Percentiles rank a stretch among this genome's conserved stretches.
Conservation (phyloP, 805 yeast species). For the Candida nanaspora region DNA sequence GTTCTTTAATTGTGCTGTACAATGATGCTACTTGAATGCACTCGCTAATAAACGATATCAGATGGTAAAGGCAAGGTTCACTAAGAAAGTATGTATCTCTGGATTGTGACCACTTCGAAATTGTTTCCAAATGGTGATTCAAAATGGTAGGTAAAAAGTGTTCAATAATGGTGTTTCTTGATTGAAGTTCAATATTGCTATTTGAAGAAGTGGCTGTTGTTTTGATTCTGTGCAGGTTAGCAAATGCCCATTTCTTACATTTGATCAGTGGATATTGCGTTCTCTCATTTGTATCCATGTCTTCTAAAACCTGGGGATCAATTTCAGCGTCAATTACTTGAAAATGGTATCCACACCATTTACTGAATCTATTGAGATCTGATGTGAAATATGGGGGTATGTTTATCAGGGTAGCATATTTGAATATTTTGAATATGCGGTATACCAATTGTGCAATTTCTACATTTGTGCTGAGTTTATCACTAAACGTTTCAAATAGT, state of each 20-base stretch:
- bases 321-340: constrained; percentile 35
- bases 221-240: constrained; percentile 63
- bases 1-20: constrained; percentile 63
- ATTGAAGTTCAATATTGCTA: constrained; percentile 2
- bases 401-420: constrained; percentile 67
- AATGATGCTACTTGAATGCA: constrained; percentile 48
- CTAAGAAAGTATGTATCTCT: constrained; percentile 51
- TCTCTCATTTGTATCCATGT: constrained; percentile 39
- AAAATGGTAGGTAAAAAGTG: constrained; percentile 70
- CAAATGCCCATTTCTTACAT: constrained; percentile 80
- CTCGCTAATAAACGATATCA: constrained; percentile 53
- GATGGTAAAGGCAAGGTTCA: constrained; percentile 50
- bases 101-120: constrained; percentile 60
- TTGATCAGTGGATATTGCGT: constrained; percentile 48
- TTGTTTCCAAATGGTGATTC: constrained; percentile 48
- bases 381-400: constrained; percentile 56
- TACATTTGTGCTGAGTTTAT: constrained; percentile 16
- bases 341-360: constrained; percentile 72
- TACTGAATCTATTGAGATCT: constrained; percentile 35
- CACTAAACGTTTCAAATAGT: constrained; percentile 45
- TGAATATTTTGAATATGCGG: constrained; percentile 66
- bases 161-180: constrained; percentile 32
- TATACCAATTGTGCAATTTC: constrained; percentile 61
- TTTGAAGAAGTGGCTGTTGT: constrained; percentile 19
- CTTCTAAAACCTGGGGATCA: constrained; percentile 8